These are phyloP conservation scores for Vaccinium myrtillus DNA, from an alignment of 148 eudicot genomes.

Conservation along the genomic window DNA sequence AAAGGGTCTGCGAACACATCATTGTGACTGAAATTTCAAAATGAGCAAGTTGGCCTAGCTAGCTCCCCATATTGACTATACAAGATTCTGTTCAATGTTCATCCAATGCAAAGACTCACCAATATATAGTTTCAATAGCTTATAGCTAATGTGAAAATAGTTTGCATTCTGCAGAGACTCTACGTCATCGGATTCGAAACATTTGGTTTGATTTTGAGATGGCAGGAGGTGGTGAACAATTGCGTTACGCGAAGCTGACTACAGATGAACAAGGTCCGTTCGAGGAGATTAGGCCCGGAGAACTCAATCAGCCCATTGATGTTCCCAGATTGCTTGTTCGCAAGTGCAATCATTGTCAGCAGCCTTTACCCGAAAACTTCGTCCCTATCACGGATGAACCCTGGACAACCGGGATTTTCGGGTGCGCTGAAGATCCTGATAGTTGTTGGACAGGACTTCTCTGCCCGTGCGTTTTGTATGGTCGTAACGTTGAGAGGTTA, in stretches of 20 bases:
- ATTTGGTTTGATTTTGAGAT: not conserved
- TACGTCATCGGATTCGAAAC: not conserved
- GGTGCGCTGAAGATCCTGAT: slow-evolving; percentile 76
- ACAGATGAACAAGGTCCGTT: not conserved
- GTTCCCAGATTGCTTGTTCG: slow-evolving; percentile 57
- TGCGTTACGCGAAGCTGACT: not conserved
- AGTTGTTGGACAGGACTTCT: slow-evolving; percentile 89
- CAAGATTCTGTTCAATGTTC: too few relatives aligned
- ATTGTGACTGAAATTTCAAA: too few relatives aligned
- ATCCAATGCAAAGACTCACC: too few relatives aligned
- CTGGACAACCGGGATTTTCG: slow-evolving; percentile 94
- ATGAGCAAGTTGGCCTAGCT: too few relatives aligned
- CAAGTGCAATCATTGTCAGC: slow-evolving; percentile 87
- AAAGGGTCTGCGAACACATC: too few relatives aligned
- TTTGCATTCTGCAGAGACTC: not conserved
- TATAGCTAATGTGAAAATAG: too few relatives aligned
- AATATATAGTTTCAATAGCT: too few relatives aligned
- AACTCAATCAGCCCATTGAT: not conserved
- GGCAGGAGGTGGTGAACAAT: not conserved
- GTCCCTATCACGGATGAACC: slow-evolving; percentile 86
- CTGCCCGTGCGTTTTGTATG: slow-evolving; percentile 89
- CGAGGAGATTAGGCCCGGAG: not conserved
- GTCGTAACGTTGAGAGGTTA: slow-evolving; percentile 69
- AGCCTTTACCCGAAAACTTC: slow-evolving; percentile 89
- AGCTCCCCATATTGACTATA: too few relatives aligned